Evolutionary conservation across 2,329 filamentous ascomycete species (phyloP).

Genomic region (Scedosporium dehoogii): DNA sequence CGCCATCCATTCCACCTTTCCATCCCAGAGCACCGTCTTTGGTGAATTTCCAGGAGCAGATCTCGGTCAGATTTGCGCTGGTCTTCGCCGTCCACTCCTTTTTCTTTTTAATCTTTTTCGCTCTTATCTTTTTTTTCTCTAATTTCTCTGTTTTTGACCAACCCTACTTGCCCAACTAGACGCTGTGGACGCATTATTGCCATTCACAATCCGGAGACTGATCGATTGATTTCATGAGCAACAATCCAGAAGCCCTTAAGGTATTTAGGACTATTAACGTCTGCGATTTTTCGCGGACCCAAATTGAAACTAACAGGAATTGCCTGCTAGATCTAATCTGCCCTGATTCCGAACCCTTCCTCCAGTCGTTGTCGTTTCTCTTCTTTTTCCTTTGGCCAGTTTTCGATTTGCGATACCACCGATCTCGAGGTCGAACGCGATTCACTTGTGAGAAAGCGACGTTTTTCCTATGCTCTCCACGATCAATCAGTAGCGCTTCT

Average conservation of each 20-base stretch:
- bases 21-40: neutral
- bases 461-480: slow-evolving; percentile 27
- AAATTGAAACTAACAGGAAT: neutral
- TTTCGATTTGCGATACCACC: neutral
- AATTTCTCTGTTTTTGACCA: neutral
- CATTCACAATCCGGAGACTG: neutral
- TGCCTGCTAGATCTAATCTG: neutral
- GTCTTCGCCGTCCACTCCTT: slow-evolving; percentile 26
- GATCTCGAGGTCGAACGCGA: neutral
- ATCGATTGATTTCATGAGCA: neutral
- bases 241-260: neutral
- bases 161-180: neutral
- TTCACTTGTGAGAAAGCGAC: neutral
- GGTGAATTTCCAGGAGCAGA: slow-evolving; percentile 31
- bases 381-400: neutral
- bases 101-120: slow-evolving; percentile 11
- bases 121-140: slow-evolving; percentile 5
- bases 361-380: neutral
- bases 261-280: neutral
- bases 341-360: neutral
- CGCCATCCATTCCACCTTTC: slow-evolving; percentile 12
- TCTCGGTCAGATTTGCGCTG: slow-evolving; percentile 34
- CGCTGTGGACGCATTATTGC: neutral
- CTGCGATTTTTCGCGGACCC: neutral
- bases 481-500: slow-evolving; percentile 22